Evolutionary conservation across 805 yeast genomes (phyloP).

Genomic region (Metschnikowia anglica): DNA sequence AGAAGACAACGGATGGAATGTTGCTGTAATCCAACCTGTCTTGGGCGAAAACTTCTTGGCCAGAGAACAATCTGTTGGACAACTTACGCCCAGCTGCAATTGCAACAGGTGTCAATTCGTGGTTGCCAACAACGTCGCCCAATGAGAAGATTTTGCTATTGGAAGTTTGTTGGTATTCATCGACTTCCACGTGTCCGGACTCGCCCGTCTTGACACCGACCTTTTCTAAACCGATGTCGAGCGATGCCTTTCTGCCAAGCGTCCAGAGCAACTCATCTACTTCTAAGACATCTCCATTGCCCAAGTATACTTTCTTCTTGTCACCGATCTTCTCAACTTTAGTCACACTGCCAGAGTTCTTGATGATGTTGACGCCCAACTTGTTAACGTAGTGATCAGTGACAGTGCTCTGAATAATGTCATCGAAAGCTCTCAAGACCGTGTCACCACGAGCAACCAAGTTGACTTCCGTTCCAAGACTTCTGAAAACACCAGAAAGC

Average conservation of each 20-base stretch:
- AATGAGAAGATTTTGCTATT: constrained; percentile 72
- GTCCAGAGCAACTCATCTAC: constrained; percentile 93
- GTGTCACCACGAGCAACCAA: constrained; percentile 88
- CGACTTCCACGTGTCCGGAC: constrained; percentile 66
- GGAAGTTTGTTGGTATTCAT: constrained; percentile 84
- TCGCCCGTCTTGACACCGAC: constrained; percentile 67
- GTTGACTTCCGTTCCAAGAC: constrained; percentile 83
- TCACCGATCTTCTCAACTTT: constrained; percentile 39
- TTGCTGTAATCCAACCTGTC: constrained; percentile 83
- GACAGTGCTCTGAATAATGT: constrained; percentile 70
- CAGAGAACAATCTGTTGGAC: constrained; percentile 83
- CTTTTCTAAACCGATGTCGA: constrained; percentile 72
- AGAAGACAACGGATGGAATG: constrained; percentile 93
- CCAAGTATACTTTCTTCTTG: constrained; percentile 37
- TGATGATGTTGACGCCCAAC: constrained; percentile 77
- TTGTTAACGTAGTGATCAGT: constrained; percentile 77
- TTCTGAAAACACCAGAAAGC: constrained; percentile 90
- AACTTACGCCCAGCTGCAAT: constrained; percentile 97
- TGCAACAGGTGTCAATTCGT: constrained; percentile 96
- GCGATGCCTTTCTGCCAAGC: constrained; percentile 79
- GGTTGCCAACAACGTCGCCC: constrained; percentile 92
- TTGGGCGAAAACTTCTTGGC: constrained; percentile 64
- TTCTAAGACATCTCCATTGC: constrained; percentile 38
- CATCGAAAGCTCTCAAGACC: constrained; percentile 85
- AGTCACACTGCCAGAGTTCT: constrained; percentile 48